phyloP scores from a whole-genome alignment of 495 filamentous ascomycete genomes.

The Podospora pseudocomata region DNA sequence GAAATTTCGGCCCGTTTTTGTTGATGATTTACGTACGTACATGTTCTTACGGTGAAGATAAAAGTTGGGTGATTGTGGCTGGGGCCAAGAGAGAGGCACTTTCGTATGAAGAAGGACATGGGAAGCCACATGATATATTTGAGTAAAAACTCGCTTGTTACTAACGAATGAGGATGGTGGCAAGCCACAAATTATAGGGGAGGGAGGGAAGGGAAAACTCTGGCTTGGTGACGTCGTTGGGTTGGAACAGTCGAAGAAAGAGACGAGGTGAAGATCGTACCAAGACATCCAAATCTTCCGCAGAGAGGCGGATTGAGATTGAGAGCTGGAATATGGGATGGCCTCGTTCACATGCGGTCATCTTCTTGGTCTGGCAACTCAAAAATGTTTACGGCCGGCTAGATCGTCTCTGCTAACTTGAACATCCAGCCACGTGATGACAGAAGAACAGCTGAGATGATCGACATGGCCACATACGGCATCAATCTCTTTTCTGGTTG shows the following conservation, averaged over 20 bases:
- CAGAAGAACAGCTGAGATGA: neutral
- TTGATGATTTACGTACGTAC: neutral
- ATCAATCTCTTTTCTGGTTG: neutral
- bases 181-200: neutral
- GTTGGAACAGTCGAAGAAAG: neutral
- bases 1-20: neutral
- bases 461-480: neutral
- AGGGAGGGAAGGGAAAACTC: neutral
- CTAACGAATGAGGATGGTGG: neutral
- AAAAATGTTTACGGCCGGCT: neutral
- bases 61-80: neutral
- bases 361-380: neutral
- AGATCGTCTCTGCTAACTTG: neutral
- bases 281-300: neutral
- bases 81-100: neutral
- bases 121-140: neutral
- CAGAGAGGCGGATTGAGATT: neutral
- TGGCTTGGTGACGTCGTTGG: neutral
- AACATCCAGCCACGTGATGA: neutral
- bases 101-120: neutral
- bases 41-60: neutral
- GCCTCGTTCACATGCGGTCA: neutral
- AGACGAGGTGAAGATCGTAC: neutral
- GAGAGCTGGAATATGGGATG: neutral
- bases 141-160: neutral